These are phyloP conservation scores for Hygrophoropsis aurantiaca DNA, from an alignment of 768 basidiomycete species.

Conservation along the genomic window DNA sequence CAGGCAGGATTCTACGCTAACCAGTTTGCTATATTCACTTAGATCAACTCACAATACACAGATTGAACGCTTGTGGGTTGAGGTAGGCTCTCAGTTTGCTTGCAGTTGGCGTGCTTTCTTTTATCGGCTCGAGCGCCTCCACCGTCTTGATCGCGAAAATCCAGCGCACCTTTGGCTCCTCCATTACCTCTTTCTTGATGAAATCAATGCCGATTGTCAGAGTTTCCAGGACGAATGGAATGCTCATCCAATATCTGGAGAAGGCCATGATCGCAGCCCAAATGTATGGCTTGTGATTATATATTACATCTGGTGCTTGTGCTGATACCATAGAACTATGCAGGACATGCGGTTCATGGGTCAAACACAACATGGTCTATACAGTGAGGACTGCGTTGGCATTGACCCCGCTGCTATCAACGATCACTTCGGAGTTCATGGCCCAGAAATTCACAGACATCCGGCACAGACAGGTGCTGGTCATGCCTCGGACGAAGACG, in stretches of 20 bases:
- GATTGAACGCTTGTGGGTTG: conserved; percentile 27
- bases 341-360: conserved; percentile 8
- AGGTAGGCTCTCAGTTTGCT: conserved; percentile 23
- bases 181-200: conserved; percentile 13
- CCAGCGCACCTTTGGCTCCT: conserved; percentile 12
- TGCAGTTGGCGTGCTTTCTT: conserved; percentile 24
- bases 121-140: conserved; percentile 14
- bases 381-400: not conserved
- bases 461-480: conserved; percentile 7
- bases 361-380: conserved; percentile 1
- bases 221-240: conserved; percentile 17
- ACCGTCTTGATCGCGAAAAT: conserved; percentile 17
- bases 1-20: not conserved
- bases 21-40: not conserved
- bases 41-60: conserved; percentile 25
- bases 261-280: conserved; percentile 10
- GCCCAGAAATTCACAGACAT: not conserved
- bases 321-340: not conserved
- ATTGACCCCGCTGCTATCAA: conserved; percentile 13
- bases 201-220: conserved; percentile 15
- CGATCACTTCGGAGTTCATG: conserved; percentile 10
- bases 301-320: not conserved
- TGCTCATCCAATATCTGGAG: conserved; percentile 13
- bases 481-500: not conserved
- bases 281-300: conserved; percentile 6